Evolutionary conservation across 495 filamentous ascomycete species (phyloP).

Genomic region (Aeminium ludgeri): DNA sequence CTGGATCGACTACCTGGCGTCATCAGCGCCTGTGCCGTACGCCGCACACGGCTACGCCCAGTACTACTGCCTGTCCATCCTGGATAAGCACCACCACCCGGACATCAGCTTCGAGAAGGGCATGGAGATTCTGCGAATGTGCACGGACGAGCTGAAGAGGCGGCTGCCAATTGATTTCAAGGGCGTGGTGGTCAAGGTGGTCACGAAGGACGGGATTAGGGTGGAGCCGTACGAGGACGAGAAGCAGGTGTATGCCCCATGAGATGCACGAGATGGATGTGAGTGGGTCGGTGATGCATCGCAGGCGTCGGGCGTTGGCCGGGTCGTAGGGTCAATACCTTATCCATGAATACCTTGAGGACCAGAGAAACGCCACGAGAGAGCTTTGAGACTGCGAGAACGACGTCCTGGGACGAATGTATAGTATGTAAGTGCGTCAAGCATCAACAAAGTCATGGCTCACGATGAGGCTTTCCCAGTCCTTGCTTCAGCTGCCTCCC

Average conservation of each 20-base stretch:
- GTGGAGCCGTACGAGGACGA: conserved; percentile 61
- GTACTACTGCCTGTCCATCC: conserved; percentile 89
- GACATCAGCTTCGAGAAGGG: conserved; percentile 77
- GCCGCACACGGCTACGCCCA: conserved; percentile 97
- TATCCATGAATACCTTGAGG: too few relatives aligned
- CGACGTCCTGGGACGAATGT: too few relatives aligned
- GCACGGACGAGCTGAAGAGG: conserved; percentile 90
- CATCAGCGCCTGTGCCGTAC: conserved; percentile 74
- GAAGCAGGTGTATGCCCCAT: conserved; percentile 14
- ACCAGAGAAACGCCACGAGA: too few relatives aligned
- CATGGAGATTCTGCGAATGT: conserved; percentile 78
- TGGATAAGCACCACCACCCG: conserved; percentile 96
- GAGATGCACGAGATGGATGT: neutral
- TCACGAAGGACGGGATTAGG: conserved; percentile 78
- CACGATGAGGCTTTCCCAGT: too few relatives aligned
- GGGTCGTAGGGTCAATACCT: too few relatives aligned
- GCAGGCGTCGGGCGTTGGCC: too few relatives aligned
- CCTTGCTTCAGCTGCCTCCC: too few relatives aligned
- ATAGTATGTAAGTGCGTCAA: too few relatives aligned
- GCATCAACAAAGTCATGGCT: too few relatives aligned
- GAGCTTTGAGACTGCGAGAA: too few relatives aligned
- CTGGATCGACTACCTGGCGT: conserved; percentile 94
- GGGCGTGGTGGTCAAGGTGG: conserved; percentile 78
- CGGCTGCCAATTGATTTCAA: conserved; percentile 97
- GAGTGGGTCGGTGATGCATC: too few relatives aligned